Conservation (phyloP, 2,329 filamentous ascomycete genomes). For the Fusarium abutilonis region DNA sequence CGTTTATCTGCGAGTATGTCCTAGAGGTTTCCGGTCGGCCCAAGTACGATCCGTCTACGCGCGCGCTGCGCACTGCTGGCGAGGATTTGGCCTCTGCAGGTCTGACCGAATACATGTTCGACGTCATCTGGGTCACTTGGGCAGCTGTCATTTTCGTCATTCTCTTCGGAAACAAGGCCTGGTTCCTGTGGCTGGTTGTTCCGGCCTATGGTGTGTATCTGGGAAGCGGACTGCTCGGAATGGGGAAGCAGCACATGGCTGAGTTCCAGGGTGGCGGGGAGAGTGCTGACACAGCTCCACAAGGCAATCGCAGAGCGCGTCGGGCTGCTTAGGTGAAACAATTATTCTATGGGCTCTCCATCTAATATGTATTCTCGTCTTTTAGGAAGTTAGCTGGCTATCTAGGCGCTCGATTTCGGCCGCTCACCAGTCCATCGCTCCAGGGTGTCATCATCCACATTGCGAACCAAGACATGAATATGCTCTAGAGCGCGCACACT, state of each 20-base stretch:
- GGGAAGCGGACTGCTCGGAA: conserved; percentile 63
- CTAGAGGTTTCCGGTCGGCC: conserved; percentile 88
- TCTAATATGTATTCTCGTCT: conserved; percentile 6
- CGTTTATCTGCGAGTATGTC: conserved; percentile 82
- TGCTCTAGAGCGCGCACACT: conserved; percentile 89
- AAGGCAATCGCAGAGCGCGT: conserved; percentile 64
- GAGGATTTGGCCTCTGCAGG: conserved; percentile 90
- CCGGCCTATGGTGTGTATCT: conserved; percentile 67
- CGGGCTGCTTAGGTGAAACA: conserved; percentile 57
- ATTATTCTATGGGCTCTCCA: conserved; percentile 15
- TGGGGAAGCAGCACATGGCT: conserved; percentile 63
- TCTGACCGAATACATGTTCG: conserved; percentile 98
- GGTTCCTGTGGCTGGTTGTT: conserved; percentile 65
- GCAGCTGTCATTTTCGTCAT: conserved; percentile 76
- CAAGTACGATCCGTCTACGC: conserved; percentile 70
- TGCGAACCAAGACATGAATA: conserved; percentile 78
- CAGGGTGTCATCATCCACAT: conserved; percentile 62
- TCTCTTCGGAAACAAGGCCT: conserved; percentile 81
- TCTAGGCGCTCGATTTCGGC: conserved; percentile 49
- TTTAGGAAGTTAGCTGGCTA: neutral
- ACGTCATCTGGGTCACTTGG: conserved; percentile 95
- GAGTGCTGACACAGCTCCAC: conserved; percentile 49
- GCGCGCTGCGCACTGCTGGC: conserved; percentile 77
- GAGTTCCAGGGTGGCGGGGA: conserved; percentile 54
- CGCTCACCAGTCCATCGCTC: conserved; percentile 63